Base-by-base conservation (phyloP, 257 asterid genomes). In the Marsdenia floribunda region DNA sequence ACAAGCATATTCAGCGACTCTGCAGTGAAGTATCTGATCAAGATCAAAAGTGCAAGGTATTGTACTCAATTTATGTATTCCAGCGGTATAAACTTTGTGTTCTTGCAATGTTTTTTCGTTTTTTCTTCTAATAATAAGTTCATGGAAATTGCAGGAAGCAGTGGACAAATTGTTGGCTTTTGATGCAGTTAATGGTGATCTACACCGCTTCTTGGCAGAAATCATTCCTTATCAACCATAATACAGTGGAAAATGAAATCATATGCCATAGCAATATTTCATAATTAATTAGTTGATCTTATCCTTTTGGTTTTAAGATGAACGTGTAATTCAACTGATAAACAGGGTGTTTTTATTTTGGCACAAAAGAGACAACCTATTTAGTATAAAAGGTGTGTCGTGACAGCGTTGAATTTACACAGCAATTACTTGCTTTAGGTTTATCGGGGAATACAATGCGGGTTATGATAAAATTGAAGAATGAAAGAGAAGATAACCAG, bases 31-130 rank as follows among this genome's bases (percentile, higher is more conserved):
- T 95, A 81, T 76, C 78, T 18, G 85, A 87, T 60, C 96, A 81
- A 80, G 97, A 95, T 82, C 89, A 89, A 82, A 94, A 77, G 58
- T 89, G 88, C 81, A 87, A 90, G 98, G 99, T 92, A 22, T 52
- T 38, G 46, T 26, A 33, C 37, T 46, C 18, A 13, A 13, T 33
- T 3, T 9, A 16, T 76, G 73, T 37, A 8, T 50, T 49, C 71
- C 44, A 49, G 68, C 33, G 33, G 63, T 22, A 35, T 29, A 21
- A 21, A 60, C 64, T 29, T 19, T 26, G 53, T n/a, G 76, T 68
- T 2, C 24, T 50, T n/a, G 68, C 59, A 64, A 21, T 79, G 55
- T 59, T 35, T 6, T 70, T 18, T 13, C 12, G 66, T 76, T 46
- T 40, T 76, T 15, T 65, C 6, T 71, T 14, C 29, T 16, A 1